Base-by-base conservation (phyloP, 1,284 basidiomycete genomes). In the Anthracocystis setariae region DNA sequence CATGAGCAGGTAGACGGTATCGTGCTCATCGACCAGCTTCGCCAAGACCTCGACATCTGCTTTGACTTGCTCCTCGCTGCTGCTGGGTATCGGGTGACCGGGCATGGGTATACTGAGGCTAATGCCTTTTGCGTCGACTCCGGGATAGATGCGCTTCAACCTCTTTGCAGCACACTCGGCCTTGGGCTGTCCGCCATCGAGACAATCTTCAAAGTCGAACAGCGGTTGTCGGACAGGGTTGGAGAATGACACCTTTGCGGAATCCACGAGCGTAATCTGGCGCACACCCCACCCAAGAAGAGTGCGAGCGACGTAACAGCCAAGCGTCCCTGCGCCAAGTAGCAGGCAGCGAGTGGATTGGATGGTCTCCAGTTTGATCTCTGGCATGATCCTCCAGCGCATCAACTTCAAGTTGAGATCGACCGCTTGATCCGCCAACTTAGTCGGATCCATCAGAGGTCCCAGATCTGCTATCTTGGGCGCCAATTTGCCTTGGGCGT, bases 351-450 rank as follows among this genome's bases (percentile, higher is more conserved):
- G 88, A 0, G 93, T 93, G 0, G 83, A 82, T 2, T 92, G 89
- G 24, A 99, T 88, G 83, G 90, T 92, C 50, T 96, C 94, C 8
- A 98, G 87, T 70, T 98, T 88, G 44, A 99, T 88, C 0, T 88
- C 85, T 2, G 96, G 95, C 44, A 98, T 86, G 70, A 98, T 94
- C 9, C 95, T 88, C 95, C 95, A 98, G 27, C 93, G 88, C 95
- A 99, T 98, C 23, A 99, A 87, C 83, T 98, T 98, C 51, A 98
- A 86, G 81, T 98, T 98, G 32, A 99, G 86, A 83, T 97, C 94
- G 10, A 98, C 93, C 0, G 96, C 96, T 83, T 98, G 95, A 73
- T 93, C 90, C 0, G 96, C 94, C 8, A 98, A 87, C 67, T 92
- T 67, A 10, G 40, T 50, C 0, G 95, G 96, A 82, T 98, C 94